Conservation (phyloP, 441 rosid species). For the Populus hybrid region DNA sequence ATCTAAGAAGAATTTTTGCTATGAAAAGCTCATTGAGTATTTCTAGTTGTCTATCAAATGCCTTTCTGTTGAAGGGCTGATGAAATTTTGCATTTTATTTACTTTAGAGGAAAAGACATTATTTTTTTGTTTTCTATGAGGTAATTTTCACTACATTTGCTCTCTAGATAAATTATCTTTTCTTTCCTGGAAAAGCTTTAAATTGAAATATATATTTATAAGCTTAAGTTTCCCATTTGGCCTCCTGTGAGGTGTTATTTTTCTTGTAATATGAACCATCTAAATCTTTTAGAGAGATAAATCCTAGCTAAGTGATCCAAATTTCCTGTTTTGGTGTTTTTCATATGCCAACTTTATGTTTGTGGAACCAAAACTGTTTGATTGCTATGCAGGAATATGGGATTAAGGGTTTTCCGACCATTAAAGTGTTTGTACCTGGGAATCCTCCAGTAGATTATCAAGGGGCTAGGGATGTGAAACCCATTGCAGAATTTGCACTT, state of each 20-base stretch:
- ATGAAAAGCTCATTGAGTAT: too few species aligned
- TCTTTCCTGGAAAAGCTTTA: background rate
- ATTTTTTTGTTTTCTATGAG: background rate
- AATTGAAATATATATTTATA: background rate
- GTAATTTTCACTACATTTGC: too few species aligned
- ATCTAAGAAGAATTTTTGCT: background rate
- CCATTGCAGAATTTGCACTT: conserved; percentile 83
- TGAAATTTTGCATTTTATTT: background rate
- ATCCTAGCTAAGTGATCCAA: background rate
- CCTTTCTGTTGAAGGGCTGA: background rate
- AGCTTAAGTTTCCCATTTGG: background rate
- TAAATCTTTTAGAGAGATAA: background rate
- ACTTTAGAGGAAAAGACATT: background rate
- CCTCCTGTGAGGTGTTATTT: background rate
- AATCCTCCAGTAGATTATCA: conserved; percentile 90
- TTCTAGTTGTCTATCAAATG: background rate
- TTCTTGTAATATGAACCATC: background rate
- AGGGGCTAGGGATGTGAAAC: conserved; percentile 94
- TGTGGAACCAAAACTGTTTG: conserved; percentile 6
- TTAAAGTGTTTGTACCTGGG: conserved; percentile 90
- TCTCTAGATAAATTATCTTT: background rate
- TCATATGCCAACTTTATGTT: background rate
- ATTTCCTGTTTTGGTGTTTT: background rate
- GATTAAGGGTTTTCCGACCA: conserved; percentile 89
- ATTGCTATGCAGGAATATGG: conserved; percentile 74